Percentiles rank a stretch among this genome's conserved stretches.
Evolutionary conservation across 345 rosid genomes (phyloP).

Genomic region (Populus nigra): DNA sequence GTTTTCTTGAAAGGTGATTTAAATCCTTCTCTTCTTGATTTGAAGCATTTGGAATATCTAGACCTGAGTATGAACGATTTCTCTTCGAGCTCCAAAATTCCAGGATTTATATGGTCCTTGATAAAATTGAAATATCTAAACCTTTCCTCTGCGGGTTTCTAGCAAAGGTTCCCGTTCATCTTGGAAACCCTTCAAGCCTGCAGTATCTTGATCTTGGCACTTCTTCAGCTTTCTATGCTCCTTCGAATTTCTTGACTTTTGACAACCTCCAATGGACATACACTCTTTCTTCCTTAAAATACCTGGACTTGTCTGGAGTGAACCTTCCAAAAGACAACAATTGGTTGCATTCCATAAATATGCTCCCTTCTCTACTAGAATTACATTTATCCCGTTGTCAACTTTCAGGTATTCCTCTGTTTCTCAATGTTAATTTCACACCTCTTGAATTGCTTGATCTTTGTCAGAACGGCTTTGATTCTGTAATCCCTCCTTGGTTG

Average conservation of each 20-base stretch:
- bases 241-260: neutral
- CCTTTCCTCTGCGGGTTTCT: constrained; percentile 29
- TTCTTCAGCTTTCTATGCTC: neutral
- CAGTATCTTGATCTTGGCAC: constrained; percentile 19
- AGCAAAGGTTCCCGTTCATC: constrained; percentile 30
- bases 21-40: constrained; percentile 20
- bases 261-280: no score
- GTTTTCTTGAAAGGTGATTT: constrained; percentile 20
- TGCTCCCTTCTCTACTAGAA: constrained; percentile 7
- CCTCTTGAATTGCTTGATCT: constrained; percentile 17
- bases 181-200: constrained; percentile 33
- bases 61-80: constrained; percentile 41
- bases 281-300: no score
- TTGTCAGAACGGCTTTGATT: neutral
- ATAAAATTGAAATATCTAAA: constrained; percentile 28
- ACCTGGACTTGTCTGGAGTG: neutral
- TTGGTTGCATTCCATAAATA: constrained; percentile 1
- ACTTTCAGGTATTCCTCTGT: neutral
- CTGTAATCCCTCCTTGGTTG: neutral
- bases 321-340: neutral
- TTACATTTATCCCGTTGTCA: neutral
- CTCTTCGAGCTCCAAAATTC: constrained; percentile 23
- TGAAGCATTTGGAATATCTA: constrained; percentile 18
- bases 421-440: constrained; percentile 1
- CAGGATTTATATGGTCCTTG: constrained; percentile 25